These are phyloP conservation scores for Wickerhamiella slavikovae DNA, from an alignment of 805 yeast species.

Conservation along the genomic window DNA sequence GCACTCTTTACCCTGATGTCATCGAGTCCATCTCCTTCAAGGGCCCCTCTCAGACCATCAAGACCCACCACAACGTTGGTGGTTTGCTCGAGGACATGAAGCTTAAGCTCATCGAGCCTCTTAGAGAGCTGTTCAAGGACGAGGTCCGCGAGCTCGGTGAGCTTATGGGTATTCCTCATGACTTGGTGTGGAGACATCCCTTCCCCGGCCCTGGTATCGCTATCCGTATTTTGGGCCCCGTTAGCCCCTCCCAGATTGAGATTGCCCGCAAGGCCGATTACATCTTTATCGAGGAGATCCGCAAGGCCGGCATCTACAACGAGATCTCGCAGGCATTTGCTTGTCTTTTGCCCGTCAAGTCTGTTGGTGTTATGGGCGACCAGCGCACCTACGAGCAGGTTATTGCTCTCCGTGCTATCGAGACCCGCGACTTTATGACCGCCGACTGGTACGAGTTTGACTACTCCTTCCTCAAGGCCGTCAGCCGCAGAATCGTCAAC, in stretches of 20 bases:
- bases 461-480: slow-evolving; percentile 75
- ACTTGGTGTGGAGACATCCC: slow-evolving; percentile 98
- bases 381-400: slow-evolving; percentile 98
- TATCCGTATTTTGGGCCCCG: slow-evolving; percentile 94
- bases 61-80: slow-evolving; percentile 98
- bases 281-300: slow-evolving; percentile 92
- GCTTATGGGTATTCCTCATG: slow-evolving; percentile 85
- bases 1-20: slow-evolving; percentile 95
- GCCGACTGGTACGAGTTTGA: slow-evolving; percentile 98
- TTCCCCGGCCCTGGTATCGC: slow-evolving; percentile 99
- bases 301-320: slow-evolving; percentile 76
- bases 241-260: slow-evolving; percentile 76
- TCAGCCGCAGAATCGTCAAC: slow-evolving; percentile 88
- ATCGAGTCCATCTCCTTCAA: slow-evolving; percentile 96
- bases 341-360: slow-evolving; percentile 85
- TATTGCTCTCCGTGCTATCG: slow-evolving; percentile 95
- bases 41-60: slow-evolving; percentile 98
- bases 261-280: slow-evolving; percentile 95
- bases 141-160: slow-evolving; percentile 96
- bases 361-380: slow-evolving; percentile 99
- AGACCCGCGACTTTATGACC: slow-evolving; percentile 96
- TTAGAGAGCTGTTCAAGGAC: slow-evolving; percentile 95
- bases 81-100: slow-evolving; percentile 96
- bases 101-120: slow-evolving; percentile 92
- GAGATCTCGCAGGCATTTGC: slow-evolving; percentile 97